Evolutionary conservation across 2,329 filamentous ascomycete species (phyloP).

Genomic region (Rutstroemia sp.): DNA sequence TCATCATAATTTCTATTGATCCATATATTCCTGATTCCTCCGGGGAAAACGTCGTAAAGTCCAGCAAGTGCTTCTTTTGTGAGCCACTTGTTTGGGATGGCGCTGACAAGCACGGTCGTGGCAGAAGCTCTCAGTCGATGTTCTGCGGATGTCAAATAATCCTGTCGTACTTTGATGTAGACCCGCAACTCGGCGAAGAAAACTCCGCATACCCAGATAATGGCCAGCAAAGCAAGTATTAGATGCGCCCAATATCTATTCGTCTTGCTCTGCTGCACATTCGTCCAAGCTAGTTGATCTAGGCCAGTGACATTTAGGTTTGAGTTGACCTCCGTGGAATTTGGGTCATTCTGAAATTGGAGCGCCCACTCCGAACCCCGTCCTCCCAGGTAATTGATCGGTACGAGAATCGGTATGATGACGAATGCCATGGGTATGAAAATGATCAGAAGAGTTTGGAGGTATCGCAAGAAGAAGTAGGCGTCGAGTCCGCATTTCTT

Average conservation of each 20-base stretch:
- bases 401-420: constrained; percentile 78
- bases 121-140: constrained; percentile 90
- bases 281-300: constrained; percentile 69
- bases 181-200: constrained; percentile 80
- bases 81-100: constrained; percentile 87
- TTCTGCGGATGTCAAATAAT: constrained; percentile 89
- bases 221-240: constrained; percentile 66
- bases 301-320: constrained; percentile 45
- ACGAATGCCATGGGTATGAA: constrained; percentile 76
- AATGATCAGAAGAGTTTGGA: constrained; percentile 79
- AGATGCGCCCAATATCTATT: constrained; percentile 74
- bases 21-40: constrained; percentile 93
- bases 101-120: constrained; percentile 88
- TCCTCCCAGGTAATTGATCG: constrained; percentile 72
- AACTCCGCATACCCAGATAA: constrained; percentile 79
- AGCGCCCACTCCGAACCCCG: constrained; percentile 40
- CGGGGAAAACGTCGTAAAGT: constrained; percentile 92
- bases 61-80: constrained; percentile 72
- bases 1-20: constrained; percentile 84
- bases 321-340: constrained; percentile 12
- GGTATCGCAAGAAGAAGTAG: constrained; percentile 94
- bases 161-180: constrained; percentile 89
- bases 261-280: constrained; percentile 7
- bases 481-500: constrained; percentile 93
- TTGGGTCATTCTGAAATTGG: constrained; percentile 28